phyloP scores from a whole-genome alignment of 2,329 filamentous ascomycete species.

The Cercospora zeae-maydis region DNA sequence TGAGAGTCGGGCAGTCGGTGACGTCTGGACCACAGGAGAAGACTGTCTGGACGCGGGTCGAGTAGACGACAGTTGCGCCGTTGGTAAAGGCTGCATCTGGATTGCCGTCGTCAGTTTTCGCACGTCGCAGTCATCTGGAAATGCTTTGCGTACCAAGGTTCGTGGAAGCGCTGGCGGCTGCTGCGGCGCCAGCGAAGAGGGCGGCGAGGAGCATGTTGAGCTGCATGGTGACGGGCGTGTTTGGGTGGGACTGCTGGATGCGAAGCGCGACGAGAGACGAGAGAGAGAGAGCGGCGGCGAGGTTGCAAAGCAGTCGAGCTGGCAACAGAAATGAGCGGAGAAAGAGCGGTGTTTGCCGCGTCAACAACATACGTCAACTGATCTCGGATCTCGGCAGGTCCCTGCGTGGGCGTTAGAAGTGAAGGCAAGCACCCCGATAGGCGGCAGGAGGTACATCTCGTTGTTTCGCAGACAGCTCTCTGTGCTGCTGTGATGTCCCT shows the following conservation, averaged over 20 bases:
- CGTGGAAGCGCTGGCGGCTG: background rate
- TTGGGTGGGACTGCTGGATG: background rate
- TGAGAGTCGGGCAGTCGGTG: conserved; percentile 41
- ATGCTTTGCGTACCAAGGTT: background rate
- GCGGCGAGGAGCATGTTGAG: conserved; percentile 12
- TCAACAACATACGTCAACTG: background rate
- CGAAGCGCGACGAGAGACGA: background rate
- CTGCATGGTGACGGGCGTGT: conserved; percentile 11
- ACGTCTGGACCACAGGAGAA: conserved; percentile 40
- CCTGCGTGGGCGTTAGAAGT: background rate
- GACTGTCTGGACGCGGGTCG: conserved; percentile 44
- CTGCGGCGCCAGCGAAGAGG: conserved; percentile 5
- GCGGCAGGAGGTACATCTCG: background rate
- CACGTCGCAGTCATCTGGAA: background rate
- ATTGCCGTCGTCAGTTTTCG: background rate
- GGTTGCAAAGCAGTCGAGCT: background rate
- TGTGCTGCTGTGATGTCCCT: background rate
- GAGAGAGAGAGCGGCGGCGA: background rate
- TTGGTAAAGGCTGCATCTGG: conserved; percentile 33
- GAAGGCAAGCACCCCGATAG: background rate
- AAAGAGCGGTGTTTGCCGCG: background rate
- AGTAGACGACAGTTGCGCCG: conserved; percentile 41
- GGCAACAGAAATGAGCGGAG: background rate
- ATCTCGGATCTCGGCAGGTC: background rate
- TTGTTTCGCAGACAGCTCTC: background rate